Evolutionary conservation across 768 basidiomycete species (phyloP), one percentile per base, ranked within the genome.

Genomic region (Boletus sp.): DNA sequence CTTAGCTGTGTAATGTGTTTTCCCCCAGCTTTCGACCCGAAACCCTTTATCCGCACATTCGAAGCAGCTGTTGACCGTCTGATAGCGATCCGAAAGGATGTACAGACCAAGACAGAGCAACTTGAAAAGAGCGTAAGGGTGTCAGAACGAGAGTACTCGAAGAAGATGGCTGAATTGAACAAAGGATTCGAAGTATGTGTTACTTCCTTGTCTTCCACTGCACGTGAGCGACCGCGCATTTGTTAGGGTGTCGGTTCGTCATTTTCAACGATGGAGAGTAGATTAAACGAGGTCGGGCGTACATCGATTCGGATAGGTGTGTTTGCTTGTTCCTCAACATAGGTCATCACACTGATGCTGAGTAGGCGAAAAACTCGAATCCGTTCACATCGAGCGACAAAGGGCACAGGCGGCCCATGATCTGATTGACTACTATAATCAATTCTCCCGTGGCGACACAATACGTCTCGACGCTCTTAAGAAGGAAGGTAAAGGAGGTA

Each of bases 321-420:
- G 30, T 59, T 30, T 12, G 32, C 35, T 20, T 47, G 29, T 35
- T 28, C 20, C 39, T 20, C 10, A 29, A 37, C 20, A 14, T 33
- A 20, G 45, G 20, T 15, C 52, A 48, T 59, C 17, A 36, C 18
- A 36, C 58, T 56, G 29, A 64, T 49, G 59, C 48, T 45, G 32
- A 17, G 24, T 20, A 95, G 94, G 94, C 42, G 96, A 98, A 75
- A 94, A 98, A 71, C 82, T 99, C 42, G 96, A 99, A 73, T 90
- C 90, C 1, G 86, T 98, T 17, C 94, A 97, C 68, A 83, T 93
- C 53, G 90, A 95, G 61, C 83, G 96, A 15, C 90, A 93, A 70
- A 79, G 94, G 60, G 96, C 95, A 2, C 92, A 95, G 66, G 95
- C 95, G 7, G 94, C 97, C 0, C 89, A 93, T 63, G 90, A 98